Conservation (phyloP, 2,329 filamentous ascomycete species). For the Periconia digitata region DNA sequence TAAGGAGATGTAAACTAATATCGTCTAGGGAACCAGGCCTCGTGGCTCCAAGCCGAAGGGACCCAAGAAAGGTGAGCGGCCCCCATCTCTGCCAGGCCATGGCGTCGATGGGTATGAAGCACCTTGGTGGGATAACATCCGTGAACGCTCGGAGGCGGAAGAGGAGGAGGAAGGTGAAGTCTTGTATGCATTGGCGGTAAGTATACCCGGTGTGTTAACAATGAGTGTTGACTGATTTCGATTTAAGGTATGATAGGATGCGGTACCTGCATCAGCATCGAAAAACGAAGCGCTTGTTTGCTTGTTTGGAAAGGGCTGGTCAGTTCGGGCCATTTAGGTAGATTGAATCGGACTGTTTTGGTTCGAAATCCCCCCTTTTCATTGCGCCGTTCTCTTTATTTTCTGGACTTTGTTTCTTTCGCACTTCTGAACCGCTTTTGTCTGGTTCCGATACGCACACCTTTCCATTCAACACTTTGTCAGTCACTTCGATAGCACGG, state of each 20-base stretch:
- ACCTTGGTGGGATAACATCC: not conserved
- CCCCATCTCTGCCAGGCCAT: not conserved
- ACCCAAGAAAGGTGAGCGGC: not conserved
- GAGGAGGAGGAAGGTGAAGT: not conserved
- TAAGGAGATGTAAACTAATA: not conserved
- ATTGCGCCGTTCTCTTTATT: not conserved
- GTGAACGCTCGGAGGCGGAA: slow-evolving; percentile 16
- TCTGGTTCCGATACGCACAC: too few relatives aligned
- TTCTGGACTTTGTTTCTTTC: not conserved
- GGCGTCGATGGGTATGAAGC: not conserved
- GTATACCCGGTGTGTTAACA: not conserved
- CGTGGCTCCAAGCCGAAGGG: not conserved
- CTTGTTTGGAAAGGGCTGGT: too few relatives aligned
- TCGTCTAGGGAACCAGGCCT: not conserved
- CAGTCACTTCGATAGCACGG: too few relatives aligned
- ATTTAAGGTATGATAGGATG: not conserved
- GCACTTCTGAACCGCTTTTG: too few relatives aligned
- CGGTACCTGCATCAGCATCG: not conserved
- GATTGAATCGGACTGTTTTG: not conserved
- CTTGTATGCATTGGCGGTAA: not conserved
- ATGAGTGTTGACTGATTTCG: not conserved
- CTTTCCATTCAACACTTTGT: too few relatives aligned
- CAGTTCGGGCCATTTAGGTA: not conserved
- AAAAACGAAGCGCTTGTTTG: not conserved
- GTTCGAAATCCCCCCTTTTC: not conserved